Conservation (phyloP, 1,284 basidiomycete genomes). For the Sutorius eximius region DNA sequence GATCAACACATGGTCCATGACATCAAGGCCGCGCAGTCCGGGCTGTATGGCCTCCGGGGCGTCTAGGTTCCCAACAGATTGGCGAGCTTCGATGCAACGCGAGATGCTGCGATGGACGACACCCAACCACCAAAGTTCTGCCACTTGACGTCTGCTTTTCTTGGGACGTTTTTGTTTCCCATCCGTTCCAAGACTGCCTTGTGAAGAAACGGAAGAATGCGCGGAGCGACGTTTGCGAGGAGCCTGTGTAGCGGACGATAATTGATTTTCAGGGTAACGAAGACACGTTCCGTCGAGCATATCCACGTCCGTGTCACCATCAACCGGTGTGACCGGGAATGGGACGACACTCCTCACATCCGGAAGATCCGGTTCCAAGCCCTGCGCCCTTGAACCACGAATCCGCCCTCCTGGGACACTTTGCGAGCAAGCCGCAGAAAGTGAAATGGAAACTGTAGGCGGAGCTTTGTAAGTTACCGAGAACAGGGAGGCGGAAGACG, state of each 20-base stretch:
- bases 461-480: slow-evolving; percentile 28
- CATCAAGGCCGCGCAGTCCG: slow-evolving; percentile 13
- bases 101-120: slow-evolving; percentile 43
- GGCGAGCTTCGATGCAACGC: slow-evolving; percentile 23
- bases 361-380: slow-evolving; percentile 26
- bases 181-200: slow-evolving; percentile 11
- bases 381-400: slow-evolving; percentile 5
- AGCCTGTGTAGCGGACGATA: not conserved
- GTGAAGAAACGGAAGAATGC: slow-evolving; percentile 23
- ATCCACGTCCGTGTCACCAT: slow-evolving; percentile 26
- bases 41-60: not conserved
- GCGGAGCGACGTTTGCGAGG: slow-evolving; percentile 36
- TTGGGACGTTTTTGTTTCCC: slow-evolving; percentile 32
- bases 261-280: slow-evolving; percentile 2
- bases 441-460: slow-evolving; percentile 32
- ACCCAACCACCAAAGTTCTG: slow-evolving; percentile 42
- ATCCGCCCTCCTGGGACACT: not conserved
- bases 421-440: slow-evolving; percentile 33
- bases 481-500: slow-evolving; percentile 19
- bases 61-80: not conserved
- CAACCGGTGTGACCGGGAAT: slow-evolving; percentile 23
- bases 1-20: slow-evolving; percentile 21
- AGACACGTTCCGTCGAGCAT: slow-evolving; percentile 32
- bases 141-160: slow-evolving; percentile 37
- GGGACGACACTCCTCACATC: slow-evolving; percentile 35